These are phyloP conservation scores for Flammula alnicola DNA, from an alignment of 1,284 basidiomycete species.

Conservation along the genomic window DNA sequence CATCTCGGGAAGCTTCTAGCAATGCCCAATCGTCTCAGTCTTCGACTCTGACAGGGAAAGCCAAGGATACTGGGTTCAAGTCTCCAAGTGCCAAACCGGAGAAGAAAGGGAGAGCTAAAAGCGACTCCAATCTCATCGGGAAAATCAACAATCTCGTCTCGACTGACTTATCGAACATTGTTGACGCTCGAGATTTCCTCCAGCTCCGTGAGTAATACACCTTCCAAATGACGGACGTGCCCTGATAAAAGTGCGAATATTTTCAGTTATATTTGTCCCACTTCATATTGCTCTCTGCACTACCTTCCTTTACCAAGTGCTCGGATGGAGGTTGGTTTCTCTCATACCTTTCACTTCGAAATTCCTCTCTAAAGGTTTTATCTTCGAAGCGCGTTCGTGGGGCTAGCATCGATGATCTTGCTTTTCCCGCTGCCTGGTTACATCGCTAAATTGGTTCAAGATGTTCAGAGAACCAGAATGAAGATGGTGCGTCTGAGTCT, in stretches of 20 bases:
- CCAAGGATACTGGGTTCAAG: neutral
- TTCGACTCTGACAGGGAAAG: neutral
- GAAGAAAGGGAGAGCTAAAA: neutral
- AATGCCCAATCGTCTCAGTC: neutral
- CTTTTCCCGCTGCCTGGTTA: conserved; percentile 52
- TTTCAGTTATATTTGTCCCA: no score
- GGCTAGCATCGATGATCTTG: conserved; percentile 50
- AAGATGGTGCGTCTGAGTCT: conserved; percentile 14
- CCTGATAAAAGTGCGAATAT: conserved; percentile 14
- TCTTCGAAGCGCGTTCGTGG: conserved; percentile 44
- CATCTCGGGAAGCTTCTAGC: no score
- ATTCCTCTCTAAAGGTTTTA: no score
- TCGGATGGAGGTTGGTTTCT: no score
- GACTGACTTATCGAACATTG: conserved; percentile 46
- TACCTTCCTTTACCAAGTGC: no score
- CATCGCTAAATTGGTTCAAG: conserved; percentile 33
- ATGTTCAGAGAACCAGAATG: conserved; percentile 27
- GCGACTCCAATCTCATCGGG: conserved; percentile 20
- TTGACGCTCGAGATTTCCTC: conserved; percentile 43
- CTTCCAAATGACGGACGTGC: neutral
- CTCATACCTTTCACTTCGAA: no score
- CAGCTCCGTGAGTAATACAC: conserved; percentile 23
- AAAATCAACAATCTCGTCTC: conserved; percentile 40
- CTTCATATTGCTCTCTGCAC: no score
- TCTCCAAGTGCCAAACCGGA: neutral